Evolutionary conservation across 371 early-diverging fungal species (phyloP).

Genomic region (Coelomomyces lativittatus): DNA sequence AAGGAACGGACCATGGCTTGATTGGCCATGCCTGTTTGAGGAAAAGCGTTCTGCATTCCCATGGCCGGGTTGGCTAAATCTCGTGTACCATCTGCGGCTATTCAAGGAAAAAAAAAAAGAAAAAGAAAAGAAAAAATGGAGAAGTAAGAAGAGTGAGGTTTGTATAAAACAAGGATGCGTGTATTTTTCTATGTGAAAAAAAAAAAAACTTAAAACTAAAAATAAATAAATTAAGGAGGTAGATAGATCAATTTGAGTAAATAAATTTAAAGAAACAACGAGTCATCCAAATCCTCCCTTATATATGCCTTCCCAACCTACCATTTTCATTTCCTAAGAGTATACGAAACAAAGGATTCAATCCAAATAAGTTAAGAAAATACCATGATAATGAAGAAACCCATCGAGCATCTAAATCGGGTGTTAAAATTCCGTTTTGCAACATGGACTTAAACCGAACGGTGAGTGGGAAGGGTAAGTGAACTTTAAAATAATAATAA

Average conservation of each 20-base stretch:
- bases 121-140: no score
- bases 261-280: not conserved
- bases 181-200: no score
- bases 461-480: constrained; percentile 86
- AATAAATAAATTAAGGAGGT: not conserved
- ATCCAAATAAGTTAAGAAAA: constrained; percentile 88
- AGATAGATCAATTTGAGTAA: not conserved
- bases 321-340: constrained; percentile 78
- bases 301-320: no score
- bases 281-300: not conserved
- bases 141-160: no score
- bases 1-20: no score
- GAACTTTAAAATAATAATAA: constrained; percentile 30
- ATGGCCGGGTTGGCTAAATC: no score
- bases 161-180: no score
- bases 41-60: no score
- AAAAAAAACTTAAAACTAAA: no score
- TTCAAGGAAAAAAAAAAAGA: no score
- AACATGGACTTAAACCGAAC: constrained; percentile 91
- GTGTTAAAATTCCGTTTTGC: constrained; percentile 83
- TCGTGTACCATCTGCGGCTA: no score
- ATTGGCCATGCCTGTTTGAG: no score
- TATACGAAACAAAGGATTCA: constrained; percentile 72
- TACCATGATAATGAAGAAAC: constrained; percentile 94
- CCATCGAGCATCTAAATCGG: constrained; percentile 92